A percentile compares a stretch with the other conserved stretches of the same genome.
phyloP scores from a whole-genome alignment of 2,329 filamentous ascomycete species.

The Salinomyces thailandicus region DNA sequence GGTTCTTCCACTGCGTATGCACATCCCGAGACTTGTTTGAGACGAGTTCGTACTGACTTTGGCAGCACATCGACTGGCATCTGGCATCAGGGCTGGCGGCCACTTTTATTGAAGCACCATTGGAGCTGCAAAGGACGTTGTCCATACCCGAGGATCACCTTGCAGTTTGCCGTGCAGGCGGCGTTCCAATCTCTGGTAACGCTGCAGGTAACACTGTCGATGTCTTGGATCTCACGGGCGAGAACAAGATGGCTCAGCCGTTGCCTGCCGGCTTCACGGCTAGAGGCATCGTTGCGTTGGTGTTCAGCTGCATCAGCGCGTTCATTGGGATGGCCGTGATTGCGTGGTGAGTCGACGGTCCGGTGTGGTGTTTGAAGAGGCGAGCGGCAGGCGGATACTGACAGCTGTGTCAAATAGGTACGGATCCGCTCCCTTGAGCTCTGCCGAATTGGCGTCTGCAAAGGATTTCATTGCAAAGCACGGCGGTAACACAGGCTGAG shows the following conservation, averaged over 20 bases:
- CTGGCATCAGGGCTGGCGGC: slow-evolving; percentile 41
- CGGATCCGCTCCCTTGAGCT: slow-evolving; percentile 22
- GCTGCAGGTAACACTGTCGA: slow-evolving; percentile 61
- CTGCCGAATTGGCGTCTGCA: slow-evolving; percentile 17
- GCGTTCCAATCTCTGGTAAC: slow-evolving; percentile 52
- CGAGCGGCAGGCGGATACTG: slow-evolving; percentile 7
- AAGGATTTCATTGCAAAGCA: slow-evolving; percentile 16
- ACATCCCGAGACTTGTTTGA: slow-evolving; percentile 26
- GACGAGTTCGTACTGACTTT: not conserved
- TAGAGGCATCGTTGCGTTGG: slow-evolving; percentile 61
- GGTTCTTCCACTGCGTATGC: slow-evolving; percentile 44
- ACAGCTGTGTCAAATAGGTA: slow-evolving; percentile 23
- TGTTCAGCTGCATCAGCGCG: slow-evolving; percentile 60
- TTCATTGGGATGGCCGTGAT: slow-evolving; percentile 58
- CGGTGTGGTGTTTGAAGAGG: slow-evolving; percentile 1
- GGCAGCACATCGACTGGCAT: slow-evolving; percentile 32
- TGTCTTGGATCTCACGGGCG: slow-evolving; percentile 51
- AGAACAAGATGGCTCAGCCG: slow-evolving; percentile 45
- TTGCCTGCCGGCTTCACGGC: slow-evolving; percentile 62
- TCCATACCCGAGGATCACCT: slow-evolving; percentile 53
- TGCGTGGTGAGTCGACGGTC: slow-evolving; percentile 47
- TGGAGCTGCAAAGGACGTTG: slow-evolving; percentile 50
- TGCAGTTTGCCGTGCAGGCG: slow-evolving; percentile 46
- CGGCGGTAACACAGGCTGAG: slow-evolving; percentile 5
- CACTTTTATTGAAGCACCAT: slow-evolving; percentile 41